Conservation (phyloP, 192 early-diverging fungal species). For the Coemansia guatemalensis region DNA sequence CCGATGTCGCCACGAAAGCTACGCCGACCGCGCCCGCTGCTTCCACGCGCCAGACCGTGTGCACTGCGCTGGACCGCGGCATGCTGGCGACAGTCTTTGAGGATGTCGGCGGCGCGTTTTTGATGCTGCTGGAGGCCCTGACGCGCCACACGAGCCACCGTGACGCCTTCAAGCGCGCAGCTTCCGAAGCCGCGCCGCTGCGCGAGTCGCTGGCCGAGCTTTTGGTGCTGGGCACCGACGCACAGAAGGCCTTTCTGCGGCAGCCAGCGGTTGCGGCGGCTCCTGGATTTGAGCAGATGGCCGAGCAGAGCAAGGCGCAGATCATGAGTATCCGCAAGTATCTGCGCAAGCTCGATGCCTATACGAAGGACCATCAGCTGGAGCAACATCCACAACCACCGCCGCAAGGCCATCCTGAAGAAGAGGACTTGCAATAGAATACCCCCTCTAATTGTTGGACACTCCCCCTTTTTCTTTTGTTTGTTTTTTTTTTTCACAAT, state of each 20-base stretch:
- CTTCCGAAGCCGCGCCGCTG: slow-evolving; percentile 35
- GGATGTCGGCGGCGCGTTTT: slow-evolving; percentile 34
- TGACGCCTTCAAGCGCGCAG: slow-evolving; percentile 37
- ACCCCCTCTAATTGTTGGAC: too few relatives aligned
- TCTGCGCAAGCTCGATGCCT: slow-evolving; percentile 36
- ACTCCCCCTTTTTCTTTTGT: too few relatives aligned
- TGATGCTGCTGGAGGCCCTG: slow-evolving; percentile 49
- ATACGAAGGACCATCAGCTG: slow-evolving; percentile 7
- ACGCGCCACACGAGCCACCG: slow-evolving; percentile 47
- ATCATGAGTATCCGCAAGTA: slow-evolving; percentile 24
- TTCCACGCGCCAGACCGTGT: neutral
- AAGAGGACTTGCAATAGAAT: neutral
- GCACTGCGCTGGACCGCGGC: neutral
- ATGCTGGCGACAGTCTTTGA: slow-evolving; percentile 30
- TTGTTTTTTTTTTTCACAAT: too few relatives aligned
- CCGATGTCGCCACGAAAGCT: slow-evolving; percentile 5
- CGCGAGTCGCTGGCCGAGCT: slow-evolving; percentile 22
- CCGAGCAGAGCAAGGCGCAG: slow-evolving; percentile 2
- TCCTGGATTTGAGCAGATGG: slow-evolving; percentile 2
- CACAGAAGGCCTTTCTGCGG: neutral
- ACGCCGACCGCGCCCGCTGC: neutral
- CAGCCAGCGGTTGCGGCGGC: neutral
- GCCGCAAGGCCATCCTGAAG: neutral
- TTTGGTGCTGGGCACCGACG: slow-evolving; percentile 1
- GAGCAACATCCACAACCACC: neutral